These are phyloP conservation scores for Phytopythium kandeliae DNA, from an alignment of 352 stramenopile genomes.

Conservation along the genomic window DNA sequence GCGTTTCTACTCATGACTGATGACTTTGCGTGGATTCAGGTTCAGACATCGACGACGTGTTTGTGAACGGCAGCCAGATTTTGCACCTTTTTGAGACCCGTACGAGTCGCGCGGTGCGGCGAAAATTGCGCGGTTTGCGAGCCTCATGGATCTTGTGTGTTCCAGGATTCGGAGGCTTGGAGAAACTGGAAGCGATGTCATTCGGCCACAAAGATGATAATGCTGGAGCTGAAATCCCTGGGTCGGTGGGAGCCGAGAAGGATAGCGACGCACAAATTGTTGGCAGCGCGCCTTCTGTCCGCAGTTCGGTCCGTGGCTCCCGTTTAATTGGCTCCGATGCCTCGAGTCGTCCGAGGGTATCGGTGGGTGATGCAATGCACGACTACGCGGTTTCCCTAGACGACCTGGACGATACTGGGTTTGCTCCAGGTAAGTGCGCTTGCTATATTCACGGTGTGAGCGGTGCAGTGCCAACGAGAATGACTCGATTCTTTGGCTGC, in stretches of 20 bases:
- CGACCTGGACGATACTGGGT: neutral
- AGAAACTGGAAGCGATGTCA: neutral
- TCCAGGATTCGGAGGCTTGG: neutral
- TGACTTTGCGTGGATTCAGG: neutral
- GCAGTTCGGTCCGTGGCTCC: neutral
- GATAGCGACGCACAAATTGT: neutral
- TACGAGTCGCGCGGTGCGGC: slow-evolving; percentile 10
- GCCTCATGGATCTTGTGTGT: neutral
- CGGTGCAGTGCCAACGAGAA: no score
- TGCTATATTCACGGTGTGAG: no score
- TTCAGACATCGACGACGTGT: slow-evolving; percentile 8
- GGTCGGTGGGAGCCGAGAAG: neutral
- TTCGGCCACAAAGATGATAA: neutral
- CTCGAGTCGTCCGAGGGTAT: no score
- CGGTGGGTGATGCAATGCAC: neutral
- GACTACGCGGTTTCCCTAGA: neutral
- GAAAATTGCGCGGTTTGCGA: neutral
- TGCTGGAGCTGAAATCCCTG: neutral
- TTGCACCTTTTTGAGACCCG: slow-evolving; percentile 35
- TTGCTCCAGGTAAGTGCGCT: neutral
- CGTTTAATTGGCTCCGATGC: neutral
- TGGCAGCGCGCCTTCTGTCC: neutral
- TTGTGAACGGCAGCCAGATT: slow-evolving; percentile 26
- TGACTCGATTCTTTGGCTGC: neutral
- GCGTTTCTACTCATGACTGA: neutral